Evolutionary conservation across 257 asterid genomes (phyloP), one percentile per base, ranked within the genome.

Genomic region (Lantana camara): DNA sequence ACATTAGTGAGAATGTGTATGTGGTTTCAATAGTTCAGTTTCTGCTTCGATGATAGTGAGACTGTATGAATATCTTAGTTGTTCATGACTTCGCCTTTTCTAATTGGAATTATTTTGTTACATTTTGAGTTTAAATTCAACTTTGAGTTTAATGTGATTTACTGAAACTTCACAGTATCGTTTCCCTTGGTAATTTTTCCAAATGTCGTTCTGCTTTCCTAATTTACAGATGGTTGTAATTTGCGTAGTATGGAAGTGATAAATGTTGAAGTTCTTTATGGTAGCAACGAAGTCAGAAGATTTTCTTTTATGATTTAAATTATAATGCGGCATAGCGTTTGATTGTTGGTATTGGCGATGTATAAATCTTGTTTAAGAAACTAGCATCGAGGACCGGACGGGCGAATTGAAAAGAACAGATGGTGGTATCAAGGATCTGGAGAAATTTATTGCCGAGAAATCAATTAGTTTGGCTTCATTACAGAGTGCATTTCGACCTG

Each of bases 331-430:
- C n/a, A n/a, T n/a, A n/a, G n/a, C n/a, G n/a, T 46, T 5, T 16
- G 5, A 7, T 0, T 16, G 24, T 10, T 15, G 35, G 2, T 40
- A 7, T 9, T 59, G n/a, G 20, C 42, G 30, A 37, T 40, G 8
- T 67, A 15, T 23, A 14, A 11, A 47, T 54, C 27, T 16, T 66
- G 24, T 53, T 45, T 40, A 68, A 83, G 82, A 75, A 63, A 69
- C 78, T 4, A 56, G 69, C 62, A 46, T 75, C 41, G 71, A 72
- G 46, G 79, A 60, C 55, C 74, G 49, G 47, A 59, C 55, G 10
- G 67, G 34, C 29, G 81, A 80, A 67, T 56, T 82, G 46, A 19
- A 60, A 52, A 66, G 46, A 23, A 79, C 68, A 75, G 84, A 79
- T 69, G 73, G 70, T 54, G 63, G 73, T n/a, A 47, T 71, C 46